phyloP scores from a whole-genome alignment of 441 rosid genomes.

The Metrosideros polymorpha region DNA sequence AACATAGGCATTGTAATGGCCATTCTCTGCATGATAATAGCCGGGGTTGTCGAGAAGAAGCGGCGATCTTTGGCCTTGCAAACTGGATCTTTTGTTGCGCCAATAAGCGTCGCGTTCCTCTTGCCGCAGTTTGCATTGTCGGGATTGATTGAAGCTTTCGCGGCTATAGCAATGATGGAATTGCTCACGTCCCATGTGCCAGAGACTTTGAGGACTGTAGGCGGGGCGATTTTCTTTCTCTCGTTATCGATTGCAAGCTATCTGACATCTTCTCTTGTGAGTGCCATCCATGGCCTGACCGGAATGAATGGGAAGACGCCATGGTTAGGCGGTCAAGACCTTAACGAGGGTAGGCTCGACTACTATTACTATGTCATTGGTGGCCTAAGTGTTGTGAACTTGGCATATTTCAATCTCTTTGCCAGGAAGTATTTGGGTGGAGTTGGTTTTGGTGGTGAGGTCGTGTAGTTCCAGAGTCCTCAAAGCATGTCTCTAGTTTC shows the following conservation, averaged over 20 bases:
- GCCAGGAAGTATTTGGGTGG: background rate
- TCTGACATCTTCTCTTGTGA: slow-evolving; percentile 6
- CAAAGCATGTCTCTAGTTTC: background rate
- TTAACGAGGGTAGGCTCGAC: slow-evolving; percentile 2
- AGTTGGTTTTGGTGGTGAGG: background rate
- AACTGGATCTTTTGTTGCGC: slow-evolving; percentile 25
- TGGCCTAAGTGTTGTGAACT: background rate
- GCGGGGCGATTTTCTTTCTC: slow-evolving; percentile 51
- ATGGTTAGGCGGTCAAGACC: slow-evolving; percentile 3
- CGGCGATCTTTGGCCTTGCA: slow-evolving; percentile 31
- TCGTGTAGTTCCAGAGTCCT: background rate
- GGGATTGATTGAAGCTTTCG: slow-evolving; percentile 51
- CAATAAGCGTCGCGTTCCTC: slow-evolving; percentile 25
- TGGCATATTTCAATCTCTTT: slow-evolving; percentile 4
- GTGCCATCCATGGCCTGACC: background rate
- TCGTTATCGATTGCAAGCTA: slow-evolving; percentile 1
- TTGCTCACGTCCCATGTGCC: slow-evolving; percentile 47
- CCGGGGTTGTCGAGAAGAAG: slow-evolving; percentile 31
- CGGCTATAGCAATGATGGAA: slow-evolving; percentile 55
- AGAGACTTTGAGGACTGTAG: slow-evolving; percentile 48
- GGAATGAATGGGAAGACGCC: background rate
- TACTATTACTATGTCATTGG: slow-evolving; percentile 3
- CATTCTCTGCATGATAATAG: slow-evolving; percentile 32
- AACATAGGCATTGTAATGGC: slow-evolving; percentile 41
- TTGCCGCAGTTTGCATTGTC: slow-evolving; percentile 49